These are phyloP conservation scores for Ustilago sp. DNA, from an alignment of 1,284 basidiomycete genomes.

Conservation along the genomic window DNA sequence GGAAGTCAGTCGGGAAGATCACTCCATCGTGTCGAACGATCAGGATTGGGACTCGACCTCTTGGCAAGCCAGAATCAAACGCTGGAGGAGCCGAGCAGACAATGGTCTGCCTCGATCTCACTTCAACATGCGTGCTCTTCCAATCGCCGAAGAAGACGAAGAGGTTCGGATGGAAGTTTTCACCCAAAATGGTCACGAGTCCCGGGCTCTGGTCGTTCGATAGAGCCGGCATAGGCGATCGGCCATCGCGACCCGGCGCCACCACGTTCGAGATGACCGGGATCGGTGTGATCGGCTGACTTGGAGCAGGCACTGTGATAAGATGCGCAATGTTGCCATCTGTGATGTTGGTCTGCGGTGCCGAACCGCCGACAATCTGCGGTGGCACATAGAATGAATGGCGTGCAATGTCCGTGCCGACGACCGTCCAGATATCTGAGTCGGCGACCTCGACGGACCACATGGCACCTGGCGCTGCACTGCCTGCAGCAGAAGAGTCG, in stretches of 20 bases:
- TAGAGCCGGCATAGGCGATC: slow-evolving; percentile 33
- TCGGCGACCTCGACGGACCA: slow-evolving; percentile 58
- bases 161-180: slow-evolving; percentile 86
- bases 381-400: slow-evolving; percentile 70
- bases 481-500: slow-evolving; percentile 54
- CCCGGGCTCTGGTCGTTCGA: slow-evolving; percentile 71
- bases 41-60: slow-evolving; percentile 77
- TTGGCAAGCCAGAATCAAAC: slow-evolving; percentile 46
- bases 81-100: slow-evolving; percentile 67
- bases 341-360: slow-evolving; percentile 27
- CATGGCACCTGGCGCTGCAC: slow-evolving; percentile 44
- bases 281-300: slow-evolving; percentile 67
- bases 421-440: slow-evolving; percentile 92
- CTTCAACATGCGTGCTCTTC: slow-evolving; percentile 85
- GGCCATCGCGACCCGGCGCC: slow-evolving; percentile 75
- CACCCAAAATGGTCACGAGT: slow-evolving; percentile 87
- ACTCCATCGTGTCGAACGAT: slow-evolving; percentile 89
- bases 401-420: slow-evolving; percentile 75
- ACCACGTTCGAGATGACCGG: slow-evolving; percentile 80
- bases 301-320: slow-evolving; percentile 69
- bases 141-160: slow-evolving; percentile 89
- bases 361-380: slow-evolving; percentile 50
- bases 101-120: slow-evolving; percentile 84
- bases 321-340: slow-evolving; percentile 53
- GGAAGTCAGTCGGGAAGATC: slow-evolving; percentile 80